A percentile compares a stretch with the other conserved stretches of the same genome.
Evolutionary conservation across 2,329 filamentous ascomycete genomes (phyloP).

Genomic region (Lachnellula arida): DNA sequence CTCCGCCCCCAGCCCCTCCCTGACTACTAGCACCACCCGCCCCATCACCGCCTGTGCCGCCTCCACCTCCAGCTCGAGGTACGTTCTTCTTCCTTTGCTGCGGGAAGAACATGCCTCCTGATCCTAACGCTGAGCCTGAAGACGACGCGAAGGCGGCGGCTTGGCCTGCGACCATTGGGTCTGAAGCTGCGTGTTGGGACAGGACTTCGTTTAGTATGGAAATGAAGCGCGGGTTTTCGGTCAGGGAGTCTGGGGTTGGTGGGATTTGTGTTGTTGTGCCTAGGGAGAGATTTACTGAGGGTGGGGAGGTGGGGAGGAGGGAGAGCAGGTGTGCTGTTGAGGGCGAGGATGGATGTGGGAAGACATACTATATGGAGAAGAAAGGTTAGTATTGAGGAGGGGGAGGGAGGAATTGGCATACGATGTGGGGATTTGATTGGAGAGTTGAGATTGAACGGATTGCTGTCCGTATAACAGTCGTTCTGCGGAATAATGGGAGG

Average conservation of each 20-base stretch:
- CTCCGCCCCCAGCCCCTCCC: conserved; percentile 56
- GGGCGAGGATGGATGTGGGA: conserved; percentile 43
- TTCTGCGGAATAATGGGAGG: conserved; percentile 10
- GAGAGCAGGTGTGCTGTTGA: conserved; percentile 50
- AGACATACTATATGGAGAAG: conserved; percentile 47
- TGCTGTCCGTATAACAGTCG: conserved; percentile 2
- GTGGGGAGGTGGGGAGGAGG: conserved; percentile 54
- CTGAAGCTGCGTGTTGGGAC: conserved; percentile 48
- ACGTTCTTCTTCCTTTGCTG: conserved; percentile 31
- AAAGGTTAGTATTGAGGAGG: neutral
- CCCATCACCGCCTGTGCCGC: conserved; percentile 41
- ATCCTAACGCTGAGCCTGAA: conserved; percentile 49
- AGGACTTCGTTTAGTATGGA: conserved; percentile 55
- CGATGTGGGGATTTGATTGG: conserved; percentile 30
- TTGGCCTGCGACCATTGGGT: conserved; percentile 51
- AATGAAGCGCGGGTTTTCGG: conserved; percentile 56
- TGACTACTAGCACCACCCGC: conserved; percentile 53
- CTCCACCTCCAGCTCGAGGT: conserved; percentile 33
- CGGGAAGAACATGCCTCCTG: conserved; percentile 47
- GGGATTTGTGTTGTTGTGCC: conserved; percentile 55
- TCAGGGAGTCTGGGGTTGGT: conserved; percentile 56
- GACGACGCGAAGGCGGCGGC: conserved; percentile 56
- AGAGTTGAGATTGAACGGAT: conserved; percentile 25
- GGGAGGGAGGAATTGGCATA: conserved; percentile 6
- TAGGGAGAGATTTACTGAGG: conserved; percentile 50